These are phyloP conservation scores for Saksenaea oblongispora DNA, from an alignment of 371 early-diverging fungal genomes.

Conservation along the genomic window DNA sequence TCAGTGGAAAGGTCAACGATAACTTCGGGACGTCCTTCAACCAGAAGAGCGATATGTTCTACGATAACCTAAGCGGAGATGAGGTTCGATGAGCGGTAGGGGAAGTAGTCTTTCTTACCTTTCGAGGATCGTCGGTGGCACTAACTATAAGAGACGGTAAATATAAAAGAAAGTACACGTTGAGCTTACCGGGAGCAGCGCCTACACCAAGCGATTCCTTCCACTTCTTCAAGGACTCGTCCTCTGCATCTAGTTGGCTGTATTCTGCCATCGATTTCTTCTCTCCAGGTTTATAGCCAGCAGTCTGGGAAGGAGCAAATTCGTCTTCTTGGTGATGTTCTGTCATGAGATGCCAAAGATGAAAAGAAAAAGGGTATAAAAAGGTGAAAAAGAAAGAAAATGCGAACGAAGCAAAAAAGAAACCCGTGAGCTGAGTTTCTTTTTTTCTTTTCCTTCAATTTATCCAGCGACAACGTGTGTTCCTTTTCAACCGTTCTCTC, in stretches of 20 bases:
- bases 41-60: constrained; percentile 75
- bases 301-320: constrained; percentile 71
- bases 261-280: constrained; percentile 90
- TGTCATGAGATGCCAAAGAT: constrained; percentile 22
- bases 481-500: constrained; percentile 6
- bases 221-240: constrained; percentile 93
- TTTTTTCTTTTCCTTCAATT: constrained; percentile 8
- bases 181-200: constrained; percentile 39
- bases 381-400: constrained; percentile 2
- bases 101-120: constrained; percentile 28
- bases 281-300: constrained; percentile 75
- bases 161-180: not conserved
- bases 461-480: constrained; percentile 9
- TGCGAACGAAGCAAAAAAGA: constrained; percentile 1
- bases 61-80: constrained; percentile 56
- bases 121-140: constrained; percentile 62
- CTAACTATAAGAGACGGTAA: constrained; percentile 20
- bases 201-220: constrained; percentile 87
- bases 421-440: constrained; percentile 10
- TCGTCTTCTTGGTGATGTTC: constrained; percentile 67
- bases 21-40: constrained; percentile 77
- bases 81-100: not conserved
- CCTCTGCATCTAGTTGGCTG: constrained; percentile 78
- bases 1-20: constrained; percentile 77
- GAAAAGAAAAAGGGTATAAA: not conserved